These are phyloP conservation scores for Alternaria postmessia DNA, from an alignment of 2,329 filamentous ascomycete species.

Conservation along the genomic window DNA sequence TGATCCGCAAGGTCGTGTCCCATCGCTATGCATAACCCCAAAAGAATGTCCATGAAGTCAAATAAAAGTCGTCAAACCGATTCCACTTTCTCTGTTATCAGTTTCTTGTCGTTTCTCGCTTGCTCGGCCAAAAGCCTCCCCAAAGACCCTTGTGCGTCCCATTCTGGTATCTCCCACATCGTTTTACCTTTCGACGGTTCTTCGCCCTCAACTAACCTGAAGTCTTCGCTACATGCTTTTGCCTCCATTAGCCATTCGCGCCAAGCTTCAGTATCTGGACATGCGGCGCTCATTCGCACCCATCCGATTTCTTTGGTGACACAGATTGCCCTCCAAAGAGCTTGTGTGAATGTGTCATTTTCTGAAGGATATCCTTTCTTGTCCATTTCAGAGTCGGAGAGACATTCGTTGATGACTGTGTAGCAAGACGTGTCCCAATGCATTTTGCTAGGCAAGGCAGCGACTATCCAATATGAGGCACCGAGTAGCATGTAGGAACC, in stretches of 20 bases:
- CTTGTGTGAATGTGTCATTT: conserved; percentile 55
- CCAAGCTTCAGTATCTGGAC: conserved; percentile 55
- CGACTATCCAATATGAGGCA: conserved; percentile 60
- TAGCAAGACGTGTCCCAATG: conserved; percentile 61
- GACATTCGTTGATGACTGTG: conserved; percentile 48
- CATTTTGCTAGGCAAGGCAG: conserved; percentile 55
- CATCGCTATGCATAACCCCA: conserved; percentile 4
- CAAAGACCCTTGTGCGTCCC: conserved; percentile 42
- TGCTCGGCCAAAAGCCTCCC: conserved; percentile 30
- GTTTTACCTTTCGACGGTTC: conserved; percentile 24
- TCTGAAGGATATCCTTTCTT: conserved; percentile 43
- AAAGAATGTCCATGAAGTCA: not conserved
- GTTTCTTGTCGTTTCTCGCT: conserved; percentile 25
- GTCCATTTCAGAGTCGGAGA: conserved; percentile 45
- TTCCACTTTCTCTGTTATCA: conserved; percentile 21
- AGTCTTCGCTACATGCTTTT: conserved; percentile 26
- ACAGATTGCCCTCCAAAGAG: conserved; percentile 59
- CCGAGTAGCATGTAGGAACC: conserved; percentile 60
- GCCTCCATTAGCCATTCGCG: conserved; percentile 53
- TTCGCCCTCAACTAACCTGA: conserved; percentile 19
- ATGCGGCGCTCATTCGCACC: conserved; percentile 52
- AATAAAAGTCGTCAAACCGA: conserved; percentile 19
- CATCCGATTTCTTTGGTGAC: conserved; percentile 55
- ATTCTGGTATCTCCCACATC: conserved; percentile 45
- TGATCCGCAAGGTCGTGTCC: not conserved